Evolutionary conservation across 306 rosid genomes (phyloP), one percentile per base, ranked within the genome.

Genomic region (Fagus sylvatica): DNA sequence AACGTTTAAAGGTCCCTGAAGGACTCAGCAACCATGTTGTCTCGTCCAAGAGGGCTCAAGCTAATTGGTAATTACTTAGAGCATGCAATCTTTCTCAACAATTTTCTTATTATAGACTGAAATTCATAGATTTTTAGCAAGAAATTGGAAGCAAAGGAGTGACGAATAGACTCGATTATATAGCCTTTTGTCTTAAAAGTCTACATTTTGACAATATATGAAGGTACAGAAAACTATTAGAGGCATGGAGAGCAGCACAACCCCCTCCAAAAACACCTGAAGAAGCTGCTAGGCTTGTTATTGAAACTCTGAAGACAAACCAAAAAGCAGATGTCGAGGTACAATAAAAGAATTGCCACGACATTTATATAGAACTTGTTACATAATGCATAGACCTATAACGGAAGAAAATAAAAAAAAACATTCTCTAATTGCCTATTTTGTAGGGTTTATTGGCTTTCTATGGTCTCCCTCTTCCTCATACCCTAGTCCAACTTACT

Each of bases 41-140:
- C 59, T 89, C 99, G 48, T 95, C 99, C 61, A 91, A 81, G 87
- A 95, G 88, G 71, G 97, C 97, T 67, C 99, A 95, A 75, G 93
- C 93, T 81, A 95, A 93, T 57, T 95, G 99, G 99, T 94, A 78
- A 54, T 70, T 65, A 59, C 56, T 15, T 17, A 69, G 13, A n/a
- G n/a, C 19, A 13, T 2, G 34, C 16, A 41, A 39, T 59, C 7
- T 56, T 2, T 69, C 12, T 11, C 61, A 33, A 36, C 4, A 39
- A 37, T 33, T 16, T 65, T 22, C 49, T 36, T 65, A 6, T 65
- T 17, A 7, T 65, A 15, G 46, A 37, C 6, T 39, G 43, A 65
- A 65, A 37, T 6, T 37, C 22, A 1, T 2, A 37, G 3, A 7
- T 37, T 6, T 65, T 17, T 15, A 2, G 28, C 13, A 3, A 37